Evolutionary conservation across 2,329 filamentous ascomycete genomes (phyloP), one percentile per base, ranked within the genome.

Genomic region (Xylariaceae sp.): DNA sequence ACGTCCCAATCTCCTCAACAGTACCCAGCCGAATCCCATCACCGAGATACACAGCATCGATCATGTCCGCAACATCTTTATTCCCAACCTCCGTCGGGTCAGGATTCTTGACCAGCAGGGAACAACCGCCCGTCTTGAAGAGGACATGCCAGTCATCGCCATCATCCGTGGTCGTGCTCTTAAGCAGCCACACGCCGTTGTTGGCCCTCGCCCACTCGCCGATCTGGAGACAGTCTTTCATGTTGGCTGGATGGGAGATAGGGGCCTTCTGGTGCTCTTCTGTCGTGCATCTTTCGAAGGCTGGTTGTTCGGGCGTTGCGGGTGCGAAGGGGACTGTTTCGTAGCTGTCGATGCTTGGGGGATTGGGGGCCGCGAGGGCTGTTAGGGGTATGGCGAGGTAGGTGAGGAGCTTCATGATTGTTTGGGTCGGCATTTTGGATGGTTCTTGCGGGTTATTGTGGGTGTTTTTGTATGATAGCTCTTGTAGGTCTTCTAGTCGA

Each of bases 221-320:
- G 47, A 67, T 58, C 15, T 48, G 42, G 23, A 65, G 55, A 47
- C 62, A 67, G 50, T 65, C 63, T 1, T 34, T 1, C 60, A 63
- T 60, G 37, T 44, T 3, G n/a, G 61, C 59, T 13, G 58, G 2
- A n/a, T 62, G 53, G 18, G 57, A 18, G 17, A 55, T 17, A 4
- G 11, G 30, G 53, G 23, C 42, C 9, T 18, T 58, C 8, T 54
- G 58, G 44, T 54, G 35, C 49, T 35, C 30, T 39, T 56, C 37
- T 35, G 54, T 35, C 42, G 35, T 47, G 34, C 58, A 63, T 39
- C 13, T 45, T 49, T 53, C 4, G 44, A 51, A 59, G 5, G 44
- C 8, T 4, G 42, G 30, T 10, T 55, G 51, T 2, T 56, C 34
- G 13, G 44, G 8, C 17, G 53, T 17, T 10, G 44, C 58, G 13